Evolutionary conservation across 2,329 filamentous ascomycete genomes (phyloP), one percentile per base, ranked within the genome.

Genomic region (Nothopassalora personata): DNA sequence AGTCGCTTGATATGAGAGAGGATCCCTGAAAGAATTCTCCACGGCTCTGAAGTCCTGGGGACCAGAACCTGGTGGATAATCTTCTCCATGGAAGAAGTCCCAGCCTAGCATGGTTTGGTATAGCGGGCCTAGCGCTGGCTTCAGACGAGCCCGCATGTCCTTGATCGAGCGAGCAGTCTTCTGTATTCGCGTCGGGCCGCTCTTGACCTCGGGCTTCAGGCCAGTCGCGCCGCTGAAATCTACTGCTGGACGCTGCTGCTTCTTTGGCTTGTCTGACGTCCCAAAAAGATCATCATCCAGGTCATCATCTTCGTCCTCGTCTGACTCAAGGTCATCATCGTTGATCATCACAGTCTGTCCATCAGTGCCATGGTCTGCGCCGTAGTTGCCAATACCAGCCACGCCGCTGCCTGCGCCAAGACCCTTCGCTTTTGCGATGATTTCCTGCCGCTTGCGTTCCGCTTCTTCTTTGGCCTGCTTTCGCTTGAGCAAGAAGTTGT

Each of bases 21-120:
- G 89, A 66, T 91, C 86, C 30, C 79, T 74, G 74, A 96, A 99
- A 0, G 84, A 85, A 61, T 90, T 87, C 5, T 88, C 86, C 10
- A 99, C 93, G 56, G 85, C 80, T 50, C 82, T 85, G 70, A 93
- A 96, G 48, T 85, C 81, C 51, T 86, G 86, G 15, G 85, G 85
- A 54, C 84, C 87, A 5, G 82, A 81, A 58, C 81, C 83, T 0
- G 94, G 92, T 5, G 94, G 94, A 60, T 92, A 89, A 68, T 92
- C 90, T 30, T 91, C 91, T 49, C 86, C 79, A 69, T 96, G 89
- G 73, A 97, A 99, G 65, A 95, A 96, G 65, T 99, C 90, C 94
- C 94, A 99, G 57, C 88, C 84, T 3, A 99, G 83, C 53, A 99
- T 91, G 18, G 87, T 87, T 67, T 89, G 87, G 72, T 97, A 94